A percentile compares a stretch with the other conserved stretches of the same genome.
Conservation (phyloP, 225 moss, liverwort and hornwort species). For the Climacium dendroides region DNA sequence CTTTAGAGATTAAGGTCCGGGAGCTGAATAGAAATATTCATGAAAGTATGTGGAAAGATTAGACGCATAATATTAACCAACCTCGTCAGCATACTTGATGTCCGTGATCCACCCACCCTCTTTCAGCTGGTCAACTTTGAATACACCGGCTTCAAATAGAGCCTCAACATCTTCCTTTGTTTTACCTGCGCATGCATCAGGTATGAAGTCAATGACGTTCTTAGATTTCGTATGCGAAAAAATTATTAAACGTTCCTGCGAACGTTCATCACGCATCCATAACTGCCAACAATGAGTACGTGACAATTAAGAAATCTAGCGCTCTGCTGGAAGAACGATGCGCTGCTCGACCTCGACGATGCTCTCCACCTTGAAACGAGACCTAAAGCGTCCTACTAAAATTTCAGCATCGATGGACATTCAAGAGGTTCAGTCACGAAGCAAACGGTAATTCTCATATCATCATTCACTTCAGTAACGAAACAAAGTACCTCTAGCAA, state of each 20-base stretch:
- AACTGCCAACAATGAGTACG: not conserved
- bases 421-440: not conserved
- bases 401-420: not conserved
- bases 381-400: not conserved
- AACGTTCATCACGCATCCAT: not conserved
- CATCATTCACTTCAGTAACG: not conserved
- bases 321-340: not conserved
- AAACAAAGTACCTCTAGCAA: constrained; percentile 49
- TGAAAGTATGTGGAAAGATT: not conserved
- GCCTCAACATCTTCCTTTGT: constrained; percentile 63
- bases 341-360: not conserved
- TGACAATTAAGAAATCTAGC: not conserved
- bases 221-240: not conserved
- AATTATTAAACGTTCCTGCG: not conserved
- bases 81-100: constrained; percentile 93
- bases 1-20: not conserved
- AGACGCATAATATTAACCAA: not conserved
- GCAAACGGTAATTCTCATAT: not conserved
- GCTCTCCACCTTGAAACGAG: not conserved
- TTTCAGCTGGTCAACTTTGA: constrained; percentile 63
- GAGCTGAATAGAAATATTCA: not conserved
- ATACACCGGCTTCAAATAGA: constrained; percentile 66
- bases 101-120: constrained; percentile 86
- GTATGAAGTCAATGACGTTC: not conserved
- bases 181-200: constrained; percentile 43